phyloP scores from a whole-genome alignment of 257 asterid species.

The Catharanthus roseus region DNA sequence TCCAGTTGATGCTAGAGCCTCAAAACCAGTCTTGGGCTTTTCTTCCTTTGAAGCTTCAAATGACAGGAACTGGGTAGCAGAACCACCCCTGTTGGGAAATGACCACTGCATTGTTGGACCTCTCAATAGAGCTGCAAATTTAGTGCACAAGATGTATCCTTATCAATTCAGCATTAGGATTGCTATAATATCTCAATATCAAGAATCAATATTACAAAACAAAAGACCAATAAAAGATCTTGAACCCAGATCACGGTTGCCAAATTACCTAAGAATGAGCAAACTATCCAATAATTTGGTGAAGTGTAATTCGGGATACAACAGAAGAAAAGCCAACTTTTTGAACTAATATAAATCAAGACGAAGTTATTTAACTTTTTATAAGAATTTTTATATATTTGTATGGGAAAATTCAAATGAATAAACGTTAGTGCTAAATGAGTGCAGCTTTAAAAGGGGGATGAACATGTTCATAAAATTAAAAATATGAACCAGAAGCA shows the following conservation, averaged over 20 bases:
- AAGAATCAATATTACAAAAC: neutral
- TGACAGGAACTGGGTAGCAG: slow-evolving; percentile 42
- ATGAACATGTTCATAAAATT: slow-evolving; percentile 31
- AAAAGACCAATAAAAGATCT: neutral
- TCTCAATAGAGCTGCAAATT: slow-evolving; percentile 42
- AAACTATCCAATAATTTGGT: slow-evolving; percentile 13
- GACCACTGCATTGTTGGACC: slow-evolving; percentile 63
- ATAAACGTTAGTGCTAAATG: slow-evolving; percentile 22
- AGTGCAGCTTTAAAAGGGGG: slow-evolving; percentile 35
- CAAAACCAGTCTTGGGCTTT: slow-evolving; percentile 47
- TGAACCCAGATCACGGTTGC: neutral
- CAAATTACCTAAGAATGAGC: slow-evolving; percentile 21
- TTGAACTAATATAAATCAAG: slow-evolving; percentile 13
- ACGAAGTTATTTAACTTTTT: slow-evolving; percentile 8
- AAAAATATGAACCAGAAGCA: slow-evolving; percentile 21
- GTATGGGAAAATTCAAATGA: slow-evolving; percentile 10
- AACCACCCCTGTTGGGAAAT: slow-evolving; percentile 35
- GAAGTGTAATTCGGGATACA: slow-evolving; percentile 9
- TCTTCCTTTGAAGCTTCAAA: slow-evolving; percentile 39
- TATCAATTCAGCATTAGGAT: slow-evolving; percentile 10
- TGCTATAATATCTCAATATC: slow-evolving; percentile 4
- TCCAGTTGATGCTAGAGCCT: slow-evolving; percentile 64
- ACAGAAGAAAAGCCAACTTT: slow-evolving; percentile 18
- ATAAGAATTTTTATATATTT: slow-evolving; percentile 1
- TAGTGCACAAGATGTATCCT: slow-evolving; percentile 11